A percentile compares a stretch with the other conserved stretches of the same genome.
Evolutionary conservation across 2,329 filamentous ascomycete species (phyloP).

Genomic region (Talaromyces sp.): DNA sequence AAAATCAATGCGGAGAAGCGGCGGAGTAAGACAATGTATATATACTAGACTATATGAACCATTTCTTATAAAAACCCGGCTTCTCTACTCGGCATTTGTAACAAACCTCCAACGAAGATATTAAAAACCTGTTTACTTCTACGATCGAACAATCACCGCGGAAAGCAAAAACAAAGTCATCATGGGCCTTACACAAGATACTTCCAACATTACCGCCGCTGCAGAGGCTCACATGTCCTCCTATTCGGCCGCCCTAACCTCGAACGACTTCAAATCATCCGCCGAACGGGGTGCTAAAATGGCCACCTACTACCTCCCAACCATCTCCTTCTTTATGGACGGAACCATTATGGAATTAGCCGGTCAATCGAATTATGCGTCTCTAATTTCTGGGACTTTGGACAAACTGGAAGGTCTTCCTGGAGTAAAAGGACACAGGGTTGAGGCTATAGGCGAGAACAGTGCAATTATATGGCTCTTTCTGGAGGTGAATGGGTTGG

Average conservation of each 20-base stretch:
- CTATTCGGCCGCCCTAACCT: not conserved
- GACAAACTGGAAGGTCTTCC: not conserved
- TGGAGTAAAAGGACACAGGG: not conserved
- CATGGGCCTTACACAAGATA: not conserved
- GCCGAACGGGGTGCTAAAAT: not conserved
- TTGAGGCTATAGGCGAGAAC: not conserved
- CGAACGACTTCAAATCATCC: not conserved
- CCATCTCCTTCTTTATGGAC: not conserved
- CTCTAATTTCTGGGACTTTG: not conserved
- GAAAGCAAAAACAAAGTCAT: not conserved
- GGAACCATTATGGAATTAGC: not conserved
- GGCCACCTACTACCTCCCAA: not conserved
- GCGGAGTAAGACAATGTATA: not conserved
- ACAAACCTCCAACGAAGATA: not conserved
- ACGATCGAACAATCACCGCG: not conserved
- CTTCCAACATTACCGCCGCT: not conserved
- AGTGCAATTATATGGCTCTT: not conserved
- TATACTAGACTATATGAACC: not conserved
- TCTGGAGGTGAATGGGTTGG: not conserved
- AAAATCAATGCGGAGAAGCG: not conserved
- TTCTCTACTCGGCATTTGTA: not conserved
- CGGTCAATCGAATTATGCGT: not conserved
- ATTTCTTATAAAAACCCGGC: not conserved
- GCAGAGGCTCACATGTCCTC: not conserved
- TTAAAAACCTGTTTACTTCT: not conserved